Conservation (phyloP, 129 eudicot species). For the Tagetes erecta region DNA sequence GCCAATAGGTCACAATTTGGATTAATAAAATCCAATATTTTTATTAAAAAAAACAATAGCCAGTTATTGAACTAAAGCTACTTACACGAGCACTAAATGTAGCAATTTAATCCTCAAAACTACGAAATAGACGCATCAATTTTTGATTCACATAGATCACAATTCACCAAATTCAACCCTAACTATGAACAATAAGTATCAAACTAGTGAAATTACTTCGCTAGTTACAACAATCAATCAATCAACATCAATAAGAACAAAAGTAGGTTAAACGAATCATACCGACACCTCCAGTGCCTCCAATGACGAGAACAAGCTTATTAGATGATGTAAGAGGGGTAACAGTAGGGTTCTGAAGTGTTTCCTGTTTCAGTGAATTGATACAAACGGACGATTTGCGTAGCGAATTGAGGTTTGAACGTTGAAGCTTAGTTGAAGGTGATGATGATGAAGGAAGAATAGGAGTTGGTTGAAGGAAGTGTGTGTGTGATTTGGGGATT, state of each 20-base stretch:
- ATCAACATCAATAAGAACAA: background rate
- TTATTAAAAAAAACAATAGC: background rate
- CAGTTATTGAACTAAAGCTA: background rate
- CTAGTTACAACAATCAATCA: background rate
- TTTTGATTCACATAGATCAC: background rate
- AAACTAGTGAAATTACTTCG: background rate
- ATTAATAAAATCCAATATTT: too few species aligned
- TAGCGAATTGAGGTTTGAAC: conserved; percentile 20
- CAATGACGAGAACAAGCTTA: conserved; percentile 81
- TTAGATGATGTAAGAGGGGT: conserved; percentile 40
- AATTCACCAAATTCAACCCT: background rate
- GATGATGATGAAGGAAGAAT: conserved; percentile 21
- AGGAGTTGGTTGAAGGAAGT: conserved; percentile 25
- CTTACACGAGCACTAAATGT: conserved; percentile 1
- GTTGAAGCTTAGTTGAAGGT: conserved; percentile 11
- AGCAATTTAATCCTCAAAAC: conserved; percentile 7
- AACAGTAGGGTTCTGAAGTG: conserved; percentile 34
- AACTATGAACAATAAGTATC: background rate
- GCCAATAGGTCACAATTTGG: too few species aligned
- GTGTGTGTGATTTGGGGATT: conserved; percentile 26
- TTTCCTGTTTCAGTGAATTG: conserved; percentile 54
- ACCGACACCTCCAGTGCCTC: conserved; percentile 97
- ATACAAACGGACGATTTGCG: conserved; percentile 30
- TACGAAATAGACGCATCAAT: background rate
- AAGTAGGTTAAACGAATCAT: background rate